Evolutionary conservation across 345 rosid species (phyloP).

Genomic region (Sonneratia caseolaris): DNA sequence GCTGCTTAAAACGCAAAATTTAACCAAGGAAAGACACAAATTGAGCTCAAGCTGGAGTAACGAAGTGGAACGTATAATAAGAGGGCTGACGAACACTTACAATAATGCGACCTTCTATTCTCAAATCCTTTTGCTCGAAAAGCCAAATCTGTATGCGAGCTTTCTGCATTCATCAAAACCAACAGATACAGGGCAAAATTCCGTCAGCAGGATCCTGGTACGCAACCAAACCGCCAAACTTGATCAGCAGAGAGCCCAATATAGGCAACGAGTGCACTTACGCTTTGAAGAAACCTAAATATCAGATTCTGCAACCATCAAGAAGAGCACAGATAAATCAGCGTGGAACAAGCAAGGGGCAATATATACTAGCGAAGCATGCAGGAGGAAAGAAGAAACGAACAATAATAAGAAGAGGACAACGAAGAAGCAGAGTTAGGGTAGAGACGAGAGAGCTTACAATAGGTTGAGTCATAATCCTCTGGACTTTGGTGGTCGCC

Average conservation of each 20-base stretch:
- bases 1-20: no score
- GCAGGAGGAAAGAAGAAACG: not conserved
- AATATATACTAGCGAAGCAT: no score
- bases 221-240: not conserved
- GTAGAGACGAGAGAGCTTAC: constrained; percentile 13
- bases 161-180: constrained; percentile 38
- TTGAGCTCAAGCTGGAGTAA: no score
- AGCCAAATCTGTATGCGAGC: constrained; percentile 98
- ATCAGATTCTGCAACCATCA: constrained; percentile 56
- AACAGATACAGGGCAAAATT: not conserved
- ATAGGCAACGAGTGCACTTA: constrained; percentile 25
- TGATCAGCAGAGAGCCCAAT: not conserved
- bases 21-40: no score
- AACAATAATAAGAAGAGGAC: not conserved
- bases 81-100: constrained; percentile 14
- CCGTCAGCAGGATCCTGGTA: not conserved
- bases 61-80: no score
- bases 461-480: constrained; percentile 54
- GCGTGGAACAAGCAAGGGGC: not conserved
- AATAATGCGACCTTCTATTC: constrained; percentile 74
- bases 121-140: constrained; percentile 87
- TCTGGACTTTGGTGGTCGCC: constrained; percentile 51
- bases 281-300: constrained; percentile 93
- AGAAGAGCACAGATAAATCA: not conserved
- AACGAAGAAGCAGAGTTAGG: not conserved